Conservation (phyloP, 805 yeast species). For the Starmerella scarabaei region DNA sequence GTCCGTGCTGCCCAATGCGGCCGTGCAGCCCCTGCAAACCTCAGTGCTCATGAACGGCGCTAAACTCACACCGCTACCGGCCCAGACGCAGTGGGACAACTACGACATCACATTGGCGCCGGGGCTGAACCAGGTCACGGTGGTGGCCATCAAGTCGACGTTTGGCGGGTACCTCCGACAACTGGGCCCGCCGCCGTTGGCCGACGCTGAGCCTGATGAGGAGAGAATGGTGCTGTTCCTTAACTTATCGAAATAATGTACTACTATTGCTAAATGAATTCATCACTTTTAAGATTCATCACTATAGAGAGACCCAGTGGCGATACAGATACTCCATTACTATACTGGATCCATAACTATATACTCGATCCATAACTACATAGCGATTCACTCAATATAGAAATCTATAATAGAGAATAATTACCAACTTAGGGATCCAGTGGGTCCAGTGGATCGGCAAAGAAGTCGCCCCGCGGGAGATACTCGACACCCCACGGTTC, state of each 20-base stretch:
- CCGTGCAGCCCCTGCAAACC: slow-evolving; percentile 27
- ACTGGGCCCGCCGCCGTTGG: slow-evolving; percentile 23
- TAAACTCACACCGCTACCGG: slow-evolving; percentile 21
- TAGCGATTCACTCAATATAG: too few species aligned
- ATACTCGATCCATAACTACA: too few species aligned
- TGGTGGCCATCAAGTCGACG: slow-evolving; percentile 21
- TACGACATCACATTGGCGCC: slow-evolving; percentile 26
- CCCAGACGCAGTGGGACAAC: slow-evolving; percentile 12
- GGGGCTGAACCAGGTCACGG: slow-evolving; percentile 28
- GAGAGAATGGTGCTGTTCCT: slow-evolving; percentile 22
- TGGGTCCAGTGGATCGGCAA: too few species aligned
- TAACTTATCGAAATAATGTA: slow-evolving; percentile 24
- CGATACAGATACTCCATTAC: too few species aligned
- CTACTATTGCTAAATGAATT: neutral
- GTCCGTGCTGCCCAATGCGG: slow-evolving; percentile 33
- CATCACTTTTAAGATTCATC: slow-evolving; percentile 20
- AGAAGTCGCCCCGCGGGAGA: too few species aligned
- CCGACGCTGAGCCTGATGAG: slow-evolving; percentile 23
- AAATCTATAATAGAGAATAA: too few species aligned
- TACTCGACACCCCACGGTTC: neutral
- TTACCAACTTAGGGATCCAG: too few species aligned
- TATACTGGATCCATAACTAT: too few species aligned
- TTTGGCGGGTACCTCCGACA: slow-evolving; percentile 21
- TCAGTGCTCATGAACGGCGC: slow-evolving; percentile 25
- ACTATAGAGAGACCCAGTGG: too few species aligned